Evolutionary conservation across 2,329 filamentous ascomycete genomes (phyloP), one percentile per base, ranked within the genome.

Genomic region (Cyphellophora europaea): DNA sequence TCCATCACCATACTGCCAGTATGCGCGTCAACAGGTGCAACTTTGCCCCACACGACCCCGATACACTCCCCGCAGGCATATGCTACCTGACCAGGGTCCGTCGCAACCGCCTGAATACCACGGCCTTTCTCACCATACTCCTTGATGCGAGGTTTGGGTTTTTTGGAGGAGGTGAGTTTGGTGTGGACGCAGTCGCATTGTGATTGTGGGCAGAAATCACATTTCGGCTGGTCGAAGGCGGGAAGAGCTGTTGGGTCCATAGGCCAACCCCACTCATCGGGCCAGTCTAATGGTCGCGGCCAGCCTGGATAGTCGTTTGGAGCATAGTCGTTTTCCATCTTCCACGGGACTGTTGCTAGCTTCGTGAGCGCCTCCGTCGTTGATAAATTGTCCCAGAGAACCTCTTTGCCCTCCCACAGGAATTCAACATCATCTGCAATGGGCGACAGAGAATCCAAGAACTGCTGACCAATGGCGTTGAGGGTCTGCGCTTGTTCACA

Each of bases 401-500:
- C 11, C 14, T 16, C 11, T 5, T 19, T n/a, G 21, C 10, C 15
- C 17, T 33, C 32, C 32, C 32, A 33, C 10, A 25, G 8, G 19
- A 25, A 33, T 11, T 33, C 32, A 14, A 33, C 19, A n/a, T 32
- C 30, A 21, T 19, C 30, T 4, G 19, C 32, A 11, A 14, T 12
- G 6, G 5, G 6, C 11, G 8, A 13, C 3, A 33, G 32, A 13
- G 32, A n/a, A n/a, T n/a, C n/a, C n/a, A n/a, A n/a, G n/a, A n/a
- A n/a, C n/a, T n/a, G n/a, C n/a, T n/a, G n/a, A n/a, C n/a, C n/a
- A n/a, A n/a, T n/a, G n/a, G n/a, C n/a, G n/a, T n/a, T n/a, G n/a
- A n/a, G n/a, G n/a, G n/a, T n/a, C n/a, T n/a, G n/a, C n/a, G n/a
- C n/a, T n/a, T n/a, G n/a, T n/a, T n/a, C n/a, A n/a, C n/a, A n/a